Evolutionary conservation across 2,329 filamentous ascomycete species (phyloP), one percentile per base, ranked within the genome.

Genomic region (Rhinocladiella similis): DNA sequence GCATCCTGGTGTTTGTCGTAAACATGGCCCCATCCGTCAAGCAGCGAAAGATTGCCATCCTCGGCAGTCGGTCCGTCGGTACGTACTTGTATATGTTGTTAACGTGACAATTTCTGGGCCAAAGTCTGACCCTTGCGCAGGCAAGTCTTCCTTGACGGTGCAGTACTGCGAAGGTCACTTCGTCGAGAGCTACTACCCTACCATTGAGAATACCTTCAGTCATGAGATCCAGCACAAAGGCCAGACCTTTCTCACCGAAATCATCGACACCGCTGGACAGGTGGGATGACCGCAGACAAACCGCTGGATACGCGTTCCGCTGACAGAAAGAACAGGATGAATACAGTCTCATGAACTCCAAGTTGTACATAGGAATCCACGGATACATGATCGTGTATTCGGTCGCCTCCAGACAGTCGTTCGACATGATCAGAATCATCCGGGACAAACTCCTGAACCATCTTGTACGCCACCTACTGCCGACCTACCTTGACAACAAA

Each of bases 321-420:
- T 51, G 51, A 57, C 39, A 20, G 12, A 25, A 20, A 42, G 33
- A 54, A 57, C 69, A 94, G 88, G 94, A 99, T 79, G 94, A 99
- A 76, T 99, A 99, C 80, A 96, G 90, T 71, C 97, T 97, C 64
- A 81, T 99, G 60, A 97, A 97, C 75, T 96, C 90, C 61, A 97
- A 97, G 78, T 93, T 62, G 43, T 97, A 97, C 69, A 97, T 99
- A 72, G 94, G 94, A 62, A 97, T 97, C 65, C 94, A 99, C 78
- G 94, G 94, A 55, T 99, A 97, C 75, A 91, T 99, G 83, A 88
- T 99, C 59, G 93, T 97, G 47, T 99, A 99, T 76, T 96, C 92
- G n/a, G 92, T 99, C 48, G 89, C 90, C 19, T 96, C 90, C 47
- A 86, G 90, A 69, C 89, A 94, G 67, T 96, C 91, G 9, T 97